Conservation (phyloP, 768 basidiomycete genomes). For the Phlegmacium glaucopus region DNA sequence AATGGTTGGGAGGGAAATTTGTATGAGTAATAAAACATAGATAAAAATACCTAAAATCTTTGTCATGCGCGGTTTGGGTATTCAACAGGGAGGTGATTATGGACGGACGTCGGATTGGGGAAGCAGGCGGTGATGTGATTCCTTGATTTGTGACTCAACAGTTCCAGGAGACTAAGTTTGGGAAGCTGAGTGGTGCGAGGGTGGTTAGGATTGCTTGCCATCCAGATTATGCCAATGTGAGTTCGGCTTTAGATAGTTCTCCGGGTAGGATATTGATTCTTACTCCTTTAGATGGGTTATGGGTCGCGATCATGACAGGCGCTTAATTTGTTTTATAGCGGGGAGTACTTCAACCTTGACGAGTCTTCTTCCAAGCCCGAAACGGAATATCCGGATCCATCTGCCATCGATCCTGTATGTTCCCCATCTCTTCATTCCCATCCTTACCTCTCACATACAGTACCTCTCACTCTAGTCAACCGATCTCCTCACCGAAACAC, state of each 20-base stretch:
- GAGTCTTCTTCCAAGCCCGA: constrained; percentile 51
- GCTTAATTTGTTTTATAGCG: constrained; percentile 88
- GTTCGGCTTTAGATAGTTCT: constrained; percentile 22
- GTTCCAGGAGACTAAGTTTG: constrained; percentile 96
- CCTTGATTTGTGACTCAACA: constrained; percentile 95
- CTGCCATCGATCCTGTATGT: constrained; percentile 43
- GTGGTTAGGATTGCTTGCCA: constrained; percentile 93
- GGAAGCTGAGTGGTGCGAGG: constrained; percentile 84
- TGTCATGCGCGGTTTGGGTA: too few species aligned
- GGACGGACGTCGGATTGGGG: constrained; percentile 78
- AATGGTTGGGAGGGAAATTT: too few species aligned
- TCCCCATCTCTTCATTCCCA: background rate
- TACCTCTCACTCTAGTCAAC: constrained; percentile 23
- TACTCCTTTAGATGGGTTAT: constrained; percentile 82
- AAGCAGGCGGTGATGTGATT: constrained; percentile 93
- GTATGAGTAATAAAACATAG: too few species aligned
- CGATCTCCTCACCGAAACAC: constrained; percentile 73
- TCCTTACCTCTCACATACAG: background rate
- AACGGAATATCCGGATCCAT: constrained; percentile 58
- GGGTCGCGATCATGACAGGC: constrained; percentile 85
- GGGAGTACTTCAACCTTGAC: constrained; percentile 86
- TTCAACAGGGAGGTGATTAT: constrained; percentile 80
- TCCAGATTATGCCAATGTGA: constrained; percentile 88
- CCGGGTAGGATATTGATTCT: background rate
- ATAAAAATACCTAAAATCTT: too few species aligned